Base-by-base conservation (phyloP, 2,329 filamentous ascomycete species). In the Akanthomyces uredinophilus region DNA sequence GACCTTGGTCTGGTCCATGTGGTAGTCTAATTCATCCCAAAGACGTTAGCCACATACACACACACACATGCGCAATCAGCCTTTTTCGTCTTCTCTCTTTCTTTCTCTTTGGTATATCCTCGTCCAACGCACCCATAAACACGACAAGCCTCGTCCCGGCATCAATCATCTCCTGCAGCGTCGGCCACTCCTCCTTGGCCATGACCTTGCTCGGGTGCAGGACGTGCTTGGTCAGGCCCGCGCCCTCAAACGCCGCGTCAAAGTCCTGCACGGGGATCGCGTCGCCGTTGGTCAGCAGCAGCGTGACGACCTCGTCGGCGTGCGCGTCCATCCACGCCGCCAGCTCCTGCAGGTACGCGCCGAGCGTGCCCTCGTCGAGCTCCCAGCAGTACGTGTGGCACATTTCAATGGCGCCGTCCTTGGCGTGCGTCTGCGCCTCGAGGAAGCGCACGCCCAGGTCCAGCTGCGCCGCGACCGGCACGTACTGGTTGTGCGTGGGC, bases 361-460 rank as follows among this genome's bases (percentile, higher is more conserved):
- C 72, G 20, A 91, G 74, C 0, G 80, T 71, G 1, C 87, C 88
- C 11, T 77, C 84, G 68, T 89, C 82, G 47, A 86, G 77, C 44
- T 86, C 74, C 54, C 77, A 68, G 72, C 87, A 91, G 24, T 78
- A 78, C 1, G 86, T 88, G 69, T 91, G 87, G 71, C 88, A 89
- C 70, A 88, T 76, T 66, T 86, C 75, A 50, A 89, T 78, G 1
- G 70, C 72, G 29, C 79, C 80, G 60, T 78, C 73, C 58, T 79
- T 72, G 43, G 80, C 74, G 68, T 87, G 87, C 3, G 86, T 86
- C 71, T 89, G 87, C 29, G 81, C 84, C 68, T 87, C 83, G 14
- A 90, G 73, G 66, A 86, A 86, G 24, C 87, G 82, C 46, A 90
- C 81, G 18, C 87, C 87, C 37, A 83, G 75, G 57, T 83, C 73